Conservation (phyloP, 2,329 filamentous ascomycete genomes). For the Fusarium fracticaudum region DNA sequence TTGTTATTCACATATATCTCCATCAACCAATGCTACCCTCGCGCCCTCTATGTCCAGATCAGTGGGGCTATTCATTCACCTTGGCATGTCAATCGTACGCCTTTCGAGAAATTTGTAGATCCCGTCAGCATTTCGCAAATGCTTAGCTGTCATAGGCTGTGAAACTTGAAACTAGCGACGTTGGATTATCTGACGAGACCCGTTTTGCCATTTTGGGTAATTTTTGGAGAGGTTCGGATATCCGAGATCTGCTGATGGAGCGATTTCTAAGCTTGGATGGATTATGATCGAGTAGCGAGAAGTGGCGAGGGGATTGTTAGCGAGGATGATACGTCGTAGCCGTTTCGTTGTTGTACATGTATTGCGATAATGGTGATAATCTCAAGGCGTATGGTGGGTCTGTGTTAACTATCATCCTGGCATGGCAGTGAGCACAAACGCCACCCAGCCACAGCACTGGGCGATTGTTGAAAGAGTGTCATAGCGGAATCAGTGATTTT, state of each 20-base stretch:
- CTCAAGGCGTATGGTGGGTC: no score
- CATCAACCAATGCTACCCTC: background rate
- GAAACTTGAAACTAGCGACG: background rate
- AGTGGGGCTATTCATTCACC: background rate
- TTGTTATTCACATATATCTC: background rate
- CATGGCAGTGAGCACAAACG: background rate
- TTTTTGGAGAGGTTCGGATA: background rate
- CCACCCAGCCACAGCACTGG: background rate
- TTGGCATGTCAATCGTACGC: conserved; percentile 9
- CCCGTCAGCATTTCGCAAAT: background rate
- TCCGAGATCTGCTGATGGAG: background rate
- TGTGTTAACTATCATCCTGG: no score
- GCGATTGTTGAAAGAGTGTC: background rate
- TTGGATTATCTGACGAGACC: background rate
- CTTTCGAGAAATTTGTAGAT: conserved; percentile 6
- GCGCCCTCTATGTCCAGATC: background rate
- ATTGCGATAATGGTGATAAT: no score
- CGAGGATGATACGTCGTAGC: background rate
- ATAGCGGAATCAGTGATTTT: background rate
- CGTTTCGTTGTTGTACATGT: background rate
- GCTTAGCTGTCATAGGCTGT: background rate
- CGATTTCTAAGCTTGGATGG: background rate
- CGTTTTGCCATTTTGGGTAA: background rate
- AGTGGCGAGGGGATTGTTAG: no score
- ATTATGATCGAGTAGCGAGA: background rate